phyloP scores from a whole-genome alignment of 1,284 basidiomycete genomes.

The Afroboletus lepidellus region DNA sequence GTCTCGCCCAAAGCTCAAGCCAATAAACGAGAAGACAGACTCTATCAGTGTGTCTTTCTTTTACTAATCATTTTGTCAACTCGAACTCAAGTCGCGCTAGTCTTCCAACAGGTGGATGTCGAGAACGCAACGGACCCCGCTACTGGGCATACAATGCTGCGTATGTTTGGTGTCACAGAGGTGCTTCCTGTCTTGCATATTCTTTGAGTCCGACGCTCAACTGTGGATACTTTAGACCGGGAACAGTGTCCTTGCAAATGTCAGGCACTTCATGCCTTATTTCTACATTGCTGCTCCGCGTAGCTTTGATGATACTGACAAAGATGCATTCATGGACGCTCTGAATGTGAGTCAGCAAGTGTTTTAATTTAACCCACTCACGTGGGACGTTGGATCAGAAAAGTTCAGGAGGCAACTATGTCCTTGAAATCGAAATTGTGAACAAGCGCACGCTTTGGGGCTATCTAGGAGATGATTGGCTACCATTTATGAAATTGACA shows the following conservation, averaged over 20 bases:
- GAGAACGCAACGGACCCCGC: constrained; percentile 63
- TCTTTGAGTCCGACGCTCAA: not conserved
- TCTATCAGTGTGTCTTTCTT: constrained; percentile 47
- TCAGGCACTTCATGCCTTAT: constrained; percentile 85
- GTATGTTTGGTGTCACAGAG: constrained; percentile 89
- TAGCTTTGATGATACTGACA: constrained; percentile 72
- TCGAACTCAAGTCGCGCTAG: constrained; percentile 36
- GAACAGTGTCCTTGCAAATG: constrained; percentile 82
- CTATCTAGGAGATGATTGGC: constrained; percentile 77
- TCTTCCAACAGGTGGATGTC: constrained; percentile 94
- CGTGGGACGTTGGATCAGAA: constrained; percentile 25
- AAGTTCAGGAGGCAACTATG: constrained; percentile 35
- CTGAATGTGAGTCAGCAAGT: constrained; percentile 65
- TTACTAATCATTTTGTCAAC: not conserved
- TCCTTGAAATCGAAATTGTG: constrained; percentile 61
- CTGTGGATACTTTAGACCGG: constrained; percentile 53
- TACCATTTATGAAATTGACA: constrained; percentile 83
- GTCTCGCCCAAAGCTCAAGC: constrained; percentile 65
- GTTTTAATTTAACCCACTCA: constrained; percentile 5
- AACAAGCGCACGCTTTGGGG: constrained; percentile 81
- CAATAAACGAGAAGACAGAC: constrained; percentile 60
- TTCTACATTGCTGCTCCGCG: constrained; percentile 87
- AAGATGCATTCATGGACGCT: constrained; percentile 61
- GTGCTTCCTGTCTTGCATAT: constrained; percentile 35
- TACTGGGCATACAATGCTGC: constrained; percentile 52